These are phyloP conservation scores for Zopfia rhizophila DNA, from an alignment of 2,329 filamentous ascomycete genomes.

Conservation along the genomic window DNA sequence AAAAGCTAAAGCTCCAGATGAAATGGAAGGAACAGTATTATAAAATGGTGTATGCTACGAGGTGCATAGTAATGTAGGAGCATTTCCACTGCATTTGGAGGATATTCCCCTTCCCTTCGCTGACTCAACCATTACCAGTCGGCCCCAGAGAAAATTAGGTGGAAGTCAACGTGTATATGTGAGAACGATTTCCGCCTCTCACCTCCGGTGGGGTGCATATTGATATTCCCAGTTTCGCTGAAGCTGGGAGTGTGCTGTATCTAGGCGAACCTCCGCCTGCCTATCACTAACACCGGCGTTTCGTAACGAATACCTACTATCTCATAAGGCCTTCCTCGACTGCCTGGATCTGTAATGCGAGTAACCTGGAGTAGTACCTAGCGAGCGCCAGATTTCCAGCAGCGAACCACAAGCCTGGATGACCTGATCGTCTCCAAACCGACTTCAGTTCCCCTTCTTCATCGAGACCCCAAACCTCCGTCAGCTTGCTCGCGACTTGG, in stretches of 20 bases:
- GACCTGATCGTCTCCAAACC: not conserved
- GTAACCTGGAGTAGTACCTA: not conserved
- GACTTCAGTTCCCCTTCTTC: constrained; percentile 1
- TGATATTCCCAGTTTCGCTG: too few relatives aligned
- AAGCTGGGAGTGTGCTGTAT: too few relatives aligned
- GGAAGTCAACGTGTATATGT: too few relatives aligned
- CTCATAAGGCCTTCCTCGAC: not conserved
- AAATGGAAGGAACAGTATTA: not conserved
- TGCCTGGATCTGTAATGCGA: not conserved
- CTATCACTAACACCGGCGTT: too few relatives aligned
- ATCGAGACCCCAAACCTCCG: not conserved
- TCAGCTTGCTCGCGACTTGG: not conserved
- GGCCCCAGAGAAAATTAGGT: too few relatives aligned
- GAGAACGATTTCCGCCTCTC: too few relatives aligned
- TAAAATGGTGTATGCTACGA: not conserved
- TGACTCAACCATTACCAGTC: too few relatives aligned
- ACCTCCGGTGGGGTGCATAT: too few relatives aligned
- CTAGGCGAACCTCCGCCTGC: too few relatives aligned
- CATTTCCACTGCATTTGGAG: too few relatives aligned
- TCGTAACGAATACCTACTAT: too few relatives aligned
- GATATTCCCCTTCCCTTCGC: too few relatives aligned
- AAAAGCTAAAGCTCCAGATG: constrained; percentile 1
- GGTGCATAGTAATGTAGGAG: constrained; percentile 4
- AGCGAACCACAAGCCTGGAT: not conserved
- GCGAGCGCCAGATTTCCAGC: not conserved